These are phyloP conservation scores for Aspergillus vadensis DNA, from an alignment of 2,329 filamentous ascomycete species.

Conservation along the genomic window DNA sequence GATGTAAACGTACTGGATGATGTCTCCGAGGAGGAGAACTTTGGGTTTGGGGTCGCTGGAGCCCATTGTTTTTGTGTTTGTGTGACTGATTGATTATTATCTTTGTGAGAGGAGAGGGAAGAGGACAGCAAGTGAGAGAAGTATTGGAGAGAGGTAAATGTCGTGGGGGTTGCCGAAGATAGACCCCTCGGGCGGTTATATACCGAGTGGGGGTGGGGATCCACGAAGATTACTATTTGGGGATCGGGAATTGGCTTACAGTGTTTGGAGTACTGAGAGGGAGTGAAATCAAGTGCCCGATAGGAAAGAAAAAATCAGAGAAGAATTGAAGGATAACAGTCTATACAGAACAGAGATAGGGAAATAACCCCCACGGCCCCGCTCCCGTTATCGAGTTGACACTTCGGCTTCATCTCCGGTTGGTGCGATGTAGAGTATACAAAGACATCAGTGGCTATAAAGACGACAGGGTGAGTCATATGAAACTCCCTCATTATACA, in stretches of 20 bases:
- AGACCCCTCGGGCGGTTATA: background rate
- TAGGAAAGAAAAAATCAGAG: background rate
- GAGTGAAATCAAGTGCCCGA: background rate
- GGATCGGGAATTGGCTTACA: too few species aligned
- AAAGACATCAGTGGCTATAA: background rate
- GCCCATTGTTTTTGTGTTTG: slow-evolving; percentile 21
- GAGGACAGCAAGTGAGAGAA: background rate
- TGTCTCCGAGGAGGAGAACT: slow-evolving; percentile 63
- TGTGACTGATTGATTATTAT: background rate
- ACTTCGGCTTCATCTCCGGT: slow-evolving; percentile 1
- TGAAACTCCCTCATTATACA: background rate
- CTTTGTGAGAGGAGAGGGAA: background rate
- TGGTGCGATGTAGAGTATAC: background rate
- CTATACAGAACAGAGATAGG: background rate
- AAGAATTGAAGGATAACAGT: background rate
- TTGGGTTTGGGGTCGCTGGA: slow-evolving; percentile 51
- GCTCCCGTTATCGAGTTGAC: slow-evolving; percentile 12
- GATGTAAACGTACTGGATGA: slow-evolving; percentile 60
- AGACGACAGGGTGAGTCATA: background rate
- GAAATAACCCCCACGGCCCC: slow-evolving; percentile 14
- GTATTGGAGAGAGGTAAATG: background rate
- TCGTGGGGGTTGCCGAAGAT: background rate
- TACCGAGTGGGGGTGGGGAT: background rate
- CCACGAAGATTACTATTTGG: background rate
- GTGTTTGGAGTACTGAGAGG: too few species aligned